These are phyloP conservation scores for Arthroderma sp. DNA, from an alignment of 2,329 filamentous ascomycete genomes.

Conservation along the genomic window DNA sequence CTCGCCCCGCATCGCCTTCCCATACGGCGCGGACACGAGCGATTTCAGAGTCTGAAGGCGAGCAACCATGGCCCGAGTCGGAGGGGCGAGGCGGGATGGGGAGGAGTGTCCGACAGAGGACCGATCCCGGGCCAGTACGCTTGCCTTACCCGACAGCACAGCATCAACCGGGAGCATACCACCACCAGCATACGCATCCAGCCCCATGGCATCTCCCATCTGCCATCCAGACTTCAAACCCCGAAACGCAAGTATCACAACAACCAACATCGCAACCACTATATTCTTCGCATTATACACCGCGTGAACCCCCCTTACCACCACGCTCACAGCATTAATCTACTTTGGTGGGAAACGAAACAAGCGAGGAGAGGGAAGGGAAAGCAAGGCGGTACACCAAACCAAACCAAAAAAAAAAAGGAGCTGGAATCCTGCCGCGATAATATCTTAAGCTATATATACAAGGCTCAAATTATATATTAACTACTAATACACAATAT, in stretches of 20 bases:
- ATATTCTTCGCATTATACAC: background rate
- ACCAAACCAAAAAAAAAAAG: no score
- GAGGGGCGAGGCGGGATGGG: background rate
- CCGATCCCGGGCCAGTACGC: slow-evolving; percentile 2
- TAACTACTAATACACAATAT: background rate
- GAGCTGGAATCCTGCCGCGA: slow-evolving; percentile 1
- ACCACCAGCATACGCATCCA: background rate
- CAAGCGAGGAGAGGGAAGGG: no score
- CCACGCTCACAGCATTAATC: background rate
- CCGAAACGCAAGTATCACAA: background rate
- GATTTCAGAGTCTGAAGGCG: slow-evolving; percentile 4
- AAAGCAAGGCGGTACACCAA: no score
- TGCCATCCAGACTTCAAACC: background rate
- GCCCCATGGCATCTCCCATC: background rate
- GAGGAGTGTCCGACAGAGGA: slow-evolving; percentile 9
- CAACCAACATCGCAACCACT: background rate
- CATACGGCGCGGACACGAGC: background rate
- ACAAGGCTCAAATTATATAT: background rate
- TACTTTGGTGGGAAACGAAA: no score
- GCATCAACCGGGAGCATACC: background rate
- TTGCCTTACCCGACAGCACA: background rate
- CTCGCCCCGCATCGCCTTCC: slow-evolving; percentile 9
- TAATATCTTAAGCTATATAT: background rate
- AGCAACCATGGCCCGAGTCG: slow-evolving; percentile 1
- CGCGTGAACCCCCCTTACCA: background rate